A percentile compares a stretch with the other conserved stretches of the same genome.
These are phyloP conservation scores for Cicer yamashitae DNA, from an alignment of 306 rosid genomes.

Conservation along the genomic window DNA sequence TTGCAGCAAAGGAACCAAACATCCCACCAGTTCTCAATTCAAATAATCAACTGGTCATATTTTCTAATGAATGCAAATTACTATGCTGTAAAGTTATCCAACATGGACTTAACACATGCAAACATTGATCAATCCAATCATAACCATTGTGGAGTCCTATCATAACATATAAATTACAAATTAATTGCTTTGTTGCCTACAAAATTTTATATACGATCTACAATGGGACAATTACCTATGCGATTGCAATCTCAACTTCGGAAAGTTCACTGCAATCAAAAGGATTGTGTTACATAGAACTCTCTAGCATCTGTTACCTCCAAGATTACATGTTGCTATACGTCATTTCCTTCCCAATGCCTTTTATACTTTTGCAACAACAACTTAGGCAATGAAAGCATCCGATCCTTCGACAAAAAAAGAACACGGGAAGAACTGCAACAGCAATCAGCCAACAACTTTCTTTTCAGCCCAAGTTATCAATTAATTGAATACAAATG, in stretches of 20 bases:
- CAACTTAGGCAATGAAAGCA: slow-evolving; percentile 25
- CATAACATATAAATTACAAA: slow-evolving; percentile 43
- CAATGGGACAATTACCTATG: slow-evolving; percentile 33
- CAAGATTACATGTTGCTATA: slow-evolving; percentile 30
- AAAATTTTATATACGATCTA: slow-evolving; percentile 47
- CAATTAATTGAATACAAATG: slow-evolving; percentile 35
- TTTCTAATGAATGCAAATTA: not conserved
- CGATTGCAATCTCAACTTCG: slow-evolving; percentile 25
- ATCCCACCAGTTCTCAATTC: not conserved
- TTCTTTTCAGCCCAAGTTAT: slow-evolving; percentile 24
- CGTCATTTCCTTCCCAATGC: slow-evolving; percentile 27
- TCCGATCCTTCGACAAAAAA: slow-evolving; percentile 22
- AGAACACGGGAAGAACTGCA: slow-evolving; percentile 26
- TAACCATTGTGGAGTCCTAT: not conserved
- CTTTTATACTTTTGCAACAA: slow-evolving; percentile 14
- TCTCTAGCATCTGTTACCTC: slow-evolving; percentile 37
- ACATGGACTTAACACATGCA: slow-evolving; percentile 1
- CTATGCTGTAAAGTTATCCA: slow-evolving; percentile 13
- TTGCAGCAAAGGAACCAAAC: not conserved
- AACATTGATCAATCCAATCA: slow-evolving; percentile 26
- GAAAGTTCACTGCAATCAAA: slow-evolving; percentile 33
- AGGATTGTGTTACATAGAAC: slow-evolving; percentile 16
- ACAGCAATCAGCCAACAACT: slow-evolving; percentile 26
- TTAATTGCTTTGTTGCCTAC: slow-evolving; percentile 37
- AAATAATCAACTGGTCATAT: not conserved